Evolutionary conservation across 306 rosid genomes (phyloP), one percentile per base, ranked within the genome.

Genomic region (Cicer yamashitae): DNA sequence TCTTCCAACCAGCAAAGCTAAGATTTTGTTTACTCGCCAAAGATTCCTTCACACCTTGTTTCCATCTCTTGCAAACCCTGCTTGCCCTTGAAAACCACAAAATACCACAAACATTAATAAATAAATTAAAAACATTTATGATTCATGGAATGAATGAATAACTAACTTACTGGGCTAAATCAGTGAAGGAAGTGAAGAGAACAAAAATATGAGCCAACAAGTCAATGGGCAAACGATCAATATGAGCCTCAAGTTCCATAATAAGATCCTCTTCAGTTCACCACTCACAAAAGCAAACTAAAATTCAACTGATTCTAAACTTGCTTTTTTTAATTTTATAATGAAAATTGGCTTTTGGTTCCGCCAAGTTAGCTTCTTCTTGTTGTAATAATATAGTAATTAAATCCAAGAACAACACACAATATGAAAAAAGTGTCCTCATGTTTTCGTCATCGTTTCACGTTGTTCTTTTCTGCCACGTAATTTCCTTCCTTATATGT

Each of bases 51-150:
- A 88, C 96, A 58, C 91, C 99, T 79, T 87, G 88, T 76, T 86
- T 90, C 99, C 99, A 94, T 77, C 88, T 94, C 89, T 93, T 87
- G 75, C 99, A 92, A 39, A 94, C 99, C 47, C 88, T 37, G 72
- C 97, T 85, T 6, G 97, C 96, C 79, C 97, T 94, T 78, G 7
- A 75, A 70, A 52, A 72, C 45, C 10, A 58, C 46, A 74, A 2
- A 34, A 68, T 10, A 61, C 18, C 8, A 51, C 61, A 50, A 59
- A 45, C 34, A 39, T 41, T 41, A 64, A 64, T 64, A 0, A 40
- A 62, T 15, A 5, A 0, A 14, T 56, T 1, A 44, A 52, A 56
- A n/a, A 10, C 20, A 51, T 2, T 0, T 50, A 75, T 41, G 14
- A 30, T 30, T 53, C 30, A 20, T 7, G 10, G 22, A 53, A 3